Evolutionary conservation across 805 yeast genomes (phyloP).

Genomic region (Candida sonorensis): DNA sequence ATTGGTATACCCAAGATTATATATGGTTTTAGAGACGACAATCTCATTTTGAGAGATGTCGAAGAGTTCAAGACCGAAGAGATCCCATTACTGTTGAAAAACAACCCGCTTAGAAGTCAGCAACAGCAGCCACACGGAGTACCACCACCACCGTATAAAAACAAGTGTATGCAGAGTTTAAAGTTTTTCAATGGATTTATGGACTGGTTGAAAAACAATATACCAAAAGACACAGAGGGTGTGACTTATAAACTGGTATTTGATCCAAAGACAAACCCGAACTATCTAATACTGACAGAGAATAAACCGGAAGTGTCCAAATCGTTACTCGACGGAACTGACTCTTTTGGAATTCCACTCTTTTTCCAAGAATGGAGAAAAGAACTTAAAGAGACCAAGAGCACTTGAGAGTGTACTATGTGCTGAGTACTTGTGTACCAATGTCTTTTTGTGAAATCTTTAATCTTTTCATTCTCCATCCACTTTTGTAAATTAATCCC

Average conservation of each 20-base stretch:
- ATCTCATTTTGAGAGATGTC: conserved; percentile 52
- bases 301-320: conserved; percentile 29
- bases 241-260: conserved; percentile 50
- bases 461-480: too few species aligned
- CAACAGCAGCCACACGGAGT: conserved; percentile 22
- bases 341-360: conserved; percentile 33
- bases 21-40: conserved; percentile 82
- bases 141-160: conserved; percentile 28
- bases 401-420: too few species aligned
- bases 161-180: conserved; percentile 71
- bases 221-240: conserved; percentile 46
- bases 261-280: conserved; percentile 41
- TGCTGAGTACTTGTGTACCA: too few species aligned
- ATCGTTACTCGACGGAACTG: conserved; percentile 29
- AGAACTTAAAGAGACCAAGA: conserved; percentile 8
- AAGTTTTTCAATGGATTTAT: conserved; percentile 82
- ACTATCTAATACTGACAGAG: conserved; percentile 42
- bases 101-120: conserved; percentile 32
- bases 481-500: too few species aligned
- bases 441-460: too few species aligned
- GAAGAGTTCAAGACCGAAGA: conserved; percentile 77
- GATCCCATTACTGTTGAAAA: conserved; percentile 62
- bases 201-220: conserved; percentile 61
- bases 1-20: conserved; percentile 76
- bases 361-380: conserved; percentile 51